Base-by-base conservation (phyloP, 768 basidiomycete genomes). In the Leccinum barrowsii region DNA sequence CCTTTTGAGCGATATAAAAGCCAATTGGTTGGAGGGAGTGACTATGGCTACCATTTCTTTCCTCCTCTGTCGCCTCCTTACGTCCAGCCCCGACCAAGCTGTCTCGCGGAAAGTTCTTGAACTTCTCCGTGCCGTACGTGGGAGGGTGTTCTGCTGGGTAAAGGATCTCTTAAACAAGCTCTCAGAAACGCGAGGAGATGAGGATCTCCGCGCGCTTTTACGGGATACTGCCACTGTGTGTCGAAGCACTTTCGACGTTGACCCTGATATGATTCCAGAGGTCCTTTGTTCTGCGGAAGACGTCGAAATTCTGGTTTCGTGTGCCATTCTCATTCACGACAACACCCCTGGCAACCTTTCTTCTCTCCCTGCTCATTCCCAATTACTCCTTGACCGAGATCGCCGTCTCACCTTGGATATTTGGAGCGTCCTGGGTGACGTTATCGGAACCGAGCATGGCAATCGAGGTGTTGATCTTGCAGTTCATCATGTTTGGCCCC, bases 361-460 rank as follows among this genome's bases (percentile, higher is more conserved):
- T 7, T 13, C 2, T 8, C 51, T 67, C 21, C 1, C 62, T 3
- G 4, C n/a, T 1, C 54, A 54, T 24, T 68, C 59, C 6, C 57
- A 28, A 28, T 50, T 61, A 2, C 61, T 73, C 24, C 58, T 71
- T n/a, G 66, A 70, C 15, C 64, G 74, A 26, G 68, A 76, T 48
- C 56, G 67, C 30, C 67, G 72, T 37, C 24, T 48, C 13, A 24
- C 3, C 47, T 15, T 48, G 13, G 47, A 22, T 12, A 13, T 48
- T 24, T 15, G 24, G 24, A 48, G 47, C 24, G 47, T 5, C 24
- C 47, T 48, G 24, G 13, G 47, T 26, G 47, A 48, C 52, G 67
- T 50, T 10, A 60, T 64, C 15, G 55, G 35, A 3, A 28, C 35
- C 0, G 30, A 54, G 5, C 7, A 28, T 2, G 22, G 32, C 4